Evolutionary conservation across 495 filamentous ascomycete genomes (phyloP), one percentile per base, ranked within the genome.

Genomic region (Copromyces sp.): DNA sequence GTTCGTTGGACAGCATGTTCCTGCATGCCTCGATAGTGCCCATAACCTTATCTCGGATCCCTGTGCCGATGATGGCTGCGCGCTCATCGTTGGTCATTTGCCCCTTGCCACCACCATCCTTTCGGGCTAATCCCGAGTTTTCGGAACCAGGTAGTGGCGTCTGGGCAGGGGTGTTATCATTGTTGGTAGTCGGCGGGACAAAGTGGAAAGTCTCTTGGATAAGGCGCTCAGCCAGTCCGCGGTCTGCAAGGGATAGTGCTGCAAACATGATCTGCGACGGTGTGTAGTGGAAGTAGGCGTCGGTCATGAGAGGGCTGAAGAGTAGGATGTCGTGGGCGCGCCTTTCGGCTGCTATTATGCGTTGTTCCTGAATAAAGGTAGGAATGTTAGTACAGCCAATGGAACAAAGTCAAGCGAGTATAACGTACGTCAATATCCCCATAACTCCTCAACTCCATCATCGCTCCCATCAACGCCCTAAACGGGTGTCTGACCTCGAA

Each of bases 221-320:
- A 78, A 96, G 91, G 74, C 90, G 90, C 74, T 88, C 82, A 2
- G 89, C 87, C 16, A 98, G 83, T 6, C 88, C 90, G 44, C 84
- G 83, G 77, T 99, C 95, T 0, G 89, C 91, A 70, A 94, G 83
- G 16, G 89, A 83, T 38, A 98, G 83, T 0, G 94, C 89, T 0
- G 93, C 89, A 24, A 97, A 85, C 90, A 93, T 94, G 79, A 98
- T 95, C 80, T 99, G 95, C 16, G 92, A 91, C 0, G 95, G 96
- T 3, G 96, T 97, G 82, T 93, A 98, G 77, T 97, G 90, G 84
- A 98, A 97, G 82, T 98, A 98, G 29, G 87, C 94, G 77, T 99
- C 95, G 37, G 95, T 95, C 75, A 97, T 87, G 53, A 95, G 83
- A 2, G 94, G 92, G 68, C 92, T 90, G 59, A 88, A 89, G 73